Base-by-base conservation (phyloP, 768 basidiomycete species). In the Tulasnella sp. region DNA sequence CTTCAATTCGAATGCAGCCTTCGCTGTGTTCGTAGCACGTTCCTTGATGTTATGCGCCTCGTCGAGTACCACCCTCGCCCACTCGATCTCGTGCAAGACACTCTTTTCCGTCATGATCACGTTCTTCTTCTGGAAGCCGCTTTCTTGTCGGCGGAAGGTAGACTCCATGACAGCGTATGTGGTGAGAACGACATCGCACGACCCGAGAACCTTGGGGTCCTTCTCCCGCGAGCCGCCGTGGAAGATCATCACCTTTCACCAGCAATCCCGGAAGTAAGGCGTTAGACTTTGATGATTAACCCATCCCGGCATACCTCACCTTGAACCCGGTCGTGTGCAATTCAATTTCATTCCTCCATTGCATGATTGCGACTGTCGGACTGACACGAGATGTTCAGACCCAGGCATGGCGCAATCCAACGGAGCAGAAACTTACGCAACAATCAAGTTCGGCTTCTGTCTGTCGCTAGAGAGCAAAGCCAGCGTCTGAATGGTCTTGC, bases 11-110 rank as follows among this genome's bases (percentile, higher is more conserved):
- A 99, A 99, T 0, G 91, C 80, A n/a, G 92, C 93, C 70, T 94
- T 97, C 1, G 94, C 93, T 0, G 94, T 97, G 68, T 94, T 97
- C 1, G 90, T 92, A 2, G 82, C 73, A 2, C 94, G 82, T 68
- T 98, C 94, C 67, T 98, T 98, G 75, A 98, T 97, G 68, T 93
- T 97, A 71, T 97, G 94, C 4, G 93, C 94, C 73, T 96, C 92
- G 64, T 97, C 92, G 45, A 96, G 79, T 25, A 91, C 74, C 49
- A 90, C 76, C 60, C 92, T 74, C 60, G 84, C 80, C 94, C 96
- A 99, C 50, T 84, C 72, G 63, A 96, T 78, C 57, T 76, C 73
- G 68, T 99, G 96, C 59, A 97, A 65, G 0, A 87, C 82, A 1
- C 90, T 93, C 64, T 82, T 82, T 70, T 97, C 92, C 68, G 87